Conservation (phyloP, 371 early-diverging fungal species). For the Gilbertella persicaria region DNA sequence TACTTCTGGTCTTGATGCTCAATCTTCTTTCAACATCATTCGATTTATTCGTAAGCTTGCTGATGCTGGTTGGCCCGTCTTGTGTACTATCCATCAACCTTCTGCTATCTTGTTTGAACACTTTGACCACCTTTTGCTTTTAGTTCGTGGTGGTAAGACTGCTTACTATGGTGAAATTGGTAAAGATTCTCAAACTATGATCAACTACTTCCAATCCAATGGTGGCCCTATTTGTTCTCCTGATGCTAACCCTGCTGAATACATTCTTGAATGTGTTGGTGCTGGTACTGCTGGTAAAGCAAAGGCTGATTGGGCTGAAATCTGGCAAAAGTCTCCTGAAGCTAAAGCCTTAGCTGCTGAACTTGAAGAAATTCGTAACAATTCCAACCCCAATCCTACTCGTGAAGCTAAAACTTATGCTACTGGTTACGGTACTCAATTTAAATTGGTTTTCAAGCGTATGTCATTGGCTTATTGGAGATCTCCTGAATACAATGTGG, state of each 20-base stretch:
- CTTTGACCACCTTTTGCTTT: slow-evolving; percentile 78
- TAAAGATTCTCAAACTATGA: slow-evolving; percentile 51
- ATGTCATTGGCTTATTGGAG: slow-evolving; percentile 69
- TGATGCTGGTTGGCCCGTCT: slow-evolving; percentile 63
- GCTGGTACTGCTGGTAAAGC: slow-evolving; percentile 62
- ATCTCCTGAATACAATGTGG: slow-evolving; percentile 67
- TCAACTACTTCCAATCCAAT: slow-evolving; percentile 64
- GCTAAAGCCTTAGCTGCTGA: slow-evolving; percentile 31
- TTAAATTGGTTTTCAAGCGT: slow-evolving; percentile 59
- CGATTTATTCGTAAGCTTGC: slow-evolving; percentile 73
- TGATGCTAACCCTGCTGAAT: slow-evolving; percentile 73
- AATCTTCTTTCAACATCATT: slow-evolving; percentile 72
- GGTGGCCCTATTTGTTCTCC: slow-evolving; percentile 64
- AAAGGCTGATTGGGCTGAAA: slow-evolving; percentile 60
- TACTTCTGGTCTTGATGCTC: slow-evolving; percentile 77
- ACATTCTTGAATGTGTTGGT: slow-evolving; percentile 69
- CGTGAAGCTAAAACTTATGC: slow-evolving; percentile 30
- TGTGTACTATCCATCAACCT: slow-evolving; percentile 90
- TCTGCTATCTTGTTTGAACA: slow-evolving; percentile 77
- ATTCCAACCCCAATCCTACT: slow-evolving; percentile 25
- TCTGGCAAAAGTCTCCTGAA: slow-evolving; percentile 61
- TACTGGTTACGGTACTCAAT: slow-evolving; percentile 36
- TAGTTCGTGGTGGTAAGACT: slow-evolving; percentile 79
- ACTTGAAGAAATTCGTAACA: slow-evolving; percentile 35
- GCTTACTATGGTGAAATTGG: slow-evolving; percentile 84